Evolutionary conservation across 805 yeast species (phyloP), one percentile per base, ranked within the genome.

Genomic region (Lachancea nothofagi): DNA sequence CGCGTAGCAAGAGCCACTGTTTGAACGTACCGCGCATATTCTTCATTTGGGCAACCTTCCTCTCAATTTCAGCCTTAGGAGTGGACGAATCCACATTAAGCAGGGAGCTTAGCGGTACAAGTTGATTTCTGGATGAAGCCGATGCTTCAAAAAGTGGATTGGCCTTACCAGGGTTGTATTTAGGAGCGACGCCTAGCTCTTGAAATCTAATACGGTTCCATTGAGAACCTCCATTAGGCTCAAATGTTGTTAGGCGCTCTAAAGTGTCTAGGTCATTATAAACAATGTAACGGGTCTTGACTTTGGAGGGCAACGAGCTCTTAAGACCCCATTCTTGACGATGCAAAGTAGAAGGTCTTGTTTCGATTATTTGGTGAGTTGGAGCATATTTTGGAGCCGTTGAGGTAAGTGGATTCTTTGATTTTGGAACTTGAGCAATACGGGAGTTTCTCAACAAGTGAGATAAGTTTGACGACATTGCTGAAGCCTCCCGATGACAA

Each of bases 281-380:
- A 7, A 79, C 77, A 31, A 85, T 67, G 55, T 75, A 77, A 29
- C 80, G 71, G 13, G 76, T 66, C 29, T 77, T 77, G 33, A 75
- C 58, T 49, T 75, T 78, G 27, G 67, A 66, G 3, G 95, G 95
- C 33, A 85, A 64, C 15, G 83, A 67, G 32, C 79, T 67, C 55
- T 85, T 85, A 44, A 85, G 62, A 52, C 95, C 95, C 71, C 75
- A 85, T 60, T 83, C 84, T 45, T 82, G 79, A 62, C 85, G 54
- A 12, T 44, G 69, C 32, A 80, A 72, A 34, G 82, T 71, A 6
- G 83, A 69, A 35, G 78, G 75, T 37, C 83, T 78, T 0, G 93
- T 78, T 59, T 74, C 80, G 28, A 85, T 71, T 29, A 82, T 69
- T 58, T 84, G 94, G 53, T 80, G 88, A 0, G 84, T 75, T 19